Conservation (phyloP, 2,329 filamentous ascomycete genomes). For the Fusarium vanettenii region DNA sequence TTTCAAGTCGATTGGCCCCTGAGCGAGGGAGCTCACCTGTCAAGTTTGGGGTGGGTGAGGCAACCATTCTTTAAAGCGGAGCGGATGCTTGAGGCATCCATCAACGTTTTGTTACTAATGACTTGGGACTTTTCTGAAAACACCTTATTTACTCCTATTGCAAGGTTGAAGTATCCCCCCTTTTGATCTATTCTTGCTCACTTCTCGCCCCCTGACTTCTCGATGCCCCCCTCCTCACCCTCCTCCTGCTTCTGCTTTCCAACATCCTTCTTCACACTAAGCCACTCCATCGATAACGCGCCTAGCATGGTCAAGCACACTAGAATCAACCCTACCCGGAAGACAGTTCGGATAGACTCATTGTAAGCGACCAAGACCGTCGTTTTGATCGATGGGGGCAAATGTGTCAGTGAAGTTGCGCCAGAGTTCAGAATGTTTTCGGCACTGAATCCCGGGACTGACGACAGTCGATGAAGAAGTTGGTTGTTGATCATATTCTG, state of each 20-base stretch:
- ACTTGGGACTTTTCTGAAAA: not conserved
- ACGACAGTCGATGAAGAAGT: conserved; percentile 41
- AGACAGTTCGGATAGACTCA: conserved; percentile 62
- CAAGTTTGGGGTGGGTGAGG: not conserved
- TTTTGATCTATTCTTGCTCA: not conserved
- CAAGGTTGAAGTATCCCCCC: rapidly evolving
- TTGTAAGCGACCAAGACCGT: conserved; percentile 62
- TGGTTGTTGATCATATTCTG: conserved; percentile 64
- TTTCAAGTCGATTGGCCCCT: not conserved
- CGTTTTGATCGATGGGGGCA: conserved; percentile 6
- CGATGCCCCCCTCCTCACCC: not conserved
- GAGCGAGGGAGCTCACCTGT: not conserved
- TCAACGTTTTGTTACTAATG: not conserved
- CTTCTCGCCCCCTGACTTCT: not conserved
- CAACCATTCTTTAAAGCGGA: not conserved
- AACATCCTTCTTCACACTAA: conserved; percentile 31
- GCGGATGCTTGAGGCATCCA: not conserved
- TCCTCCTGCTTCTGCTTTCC: not conserved
- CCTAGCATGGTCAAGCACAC: conserved; percentile 62
- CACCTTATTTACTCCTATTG: not conserved
- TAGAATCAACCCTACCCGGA: conserved; percentile 65
- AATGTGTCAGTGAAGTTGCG: conserved; percentile 13
- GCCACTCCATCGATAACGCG: conserved; percentile 67
- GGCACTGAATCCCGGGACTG: conserved; percentile 4
- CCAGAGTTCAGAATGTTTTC: conserved; percentile 12